Evolutionary conservation across 352 stramenopile species (phyloP).

Genomic region (Pythium folliculosum): DNA sequence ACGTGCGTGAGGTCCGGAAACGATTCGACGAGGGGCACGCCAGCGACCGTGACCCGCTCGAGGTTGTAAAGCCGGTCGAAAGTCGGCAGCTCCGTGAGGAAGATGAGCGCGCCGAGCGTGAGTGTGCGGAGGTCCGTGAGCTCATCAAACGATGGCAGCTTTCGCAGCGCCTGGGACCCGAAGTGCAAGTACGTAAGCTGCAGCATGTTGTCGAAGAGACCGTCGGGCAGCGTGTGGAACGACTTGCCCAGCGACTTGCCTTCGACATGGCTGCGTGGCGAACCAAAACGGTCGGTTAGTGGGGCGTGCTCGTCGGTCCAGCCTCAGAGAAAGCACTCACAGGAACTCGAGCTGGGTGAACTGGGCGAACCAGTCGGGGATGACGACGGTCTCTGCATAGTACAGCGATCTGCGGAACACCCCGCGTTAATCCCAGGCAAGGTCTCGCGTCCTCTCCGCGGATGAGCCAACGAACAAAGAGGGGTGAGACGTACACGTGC

Average conservation of each 20-base stretch:
- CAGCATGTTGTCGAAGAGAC: conserved; percentile 35
- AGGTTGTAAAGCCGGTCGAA: conserved; percentile 29
- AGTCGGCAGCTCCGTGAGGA: conserved; percentile 23
- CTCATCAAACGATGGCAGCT: conserved; percentile 28
- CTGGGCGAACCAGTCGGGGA: conserved; percentile 40
- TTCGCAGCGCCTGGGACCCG: conserved; percentile 22
- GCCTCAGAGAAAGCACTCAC: conserved; percentile 14
- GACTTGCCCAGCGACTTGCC: conserved; percentile 3
- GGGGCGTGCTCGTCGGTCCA: no score
- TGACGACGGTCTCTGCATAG: conserved; percentile 38
- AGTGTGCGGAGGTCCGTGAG: conserved; percentile 34
- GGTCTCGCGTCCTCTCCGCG: no score
- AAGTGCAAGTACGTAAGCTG: conserved; percentile 39
- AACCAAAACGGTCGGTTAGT: no score
- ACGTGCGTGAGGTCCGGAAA: conserved; percentile 32
- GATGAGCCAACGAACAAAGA: background rate
- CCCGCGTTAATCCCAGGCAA: no score
- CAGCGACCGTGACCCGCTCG: conserved; percentile 31
- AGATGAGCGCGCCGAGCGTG: conserved; percentile 28
- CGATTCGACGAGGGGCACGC: conserved; percentile 12
- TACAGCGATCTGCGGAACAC: conserved; percentile 35
- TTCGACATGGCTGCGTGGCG: conserved; percentile 6
- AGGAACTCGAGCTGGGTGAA: conserved; percentile 40
- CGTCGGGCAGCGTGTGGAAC: conserved; percentile 26
- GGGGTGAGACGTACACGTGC: conserved; percentile 31